Conservation (phyloP, 805 yeast genomes). For the Saccharomycopsis sp. region DNA sequence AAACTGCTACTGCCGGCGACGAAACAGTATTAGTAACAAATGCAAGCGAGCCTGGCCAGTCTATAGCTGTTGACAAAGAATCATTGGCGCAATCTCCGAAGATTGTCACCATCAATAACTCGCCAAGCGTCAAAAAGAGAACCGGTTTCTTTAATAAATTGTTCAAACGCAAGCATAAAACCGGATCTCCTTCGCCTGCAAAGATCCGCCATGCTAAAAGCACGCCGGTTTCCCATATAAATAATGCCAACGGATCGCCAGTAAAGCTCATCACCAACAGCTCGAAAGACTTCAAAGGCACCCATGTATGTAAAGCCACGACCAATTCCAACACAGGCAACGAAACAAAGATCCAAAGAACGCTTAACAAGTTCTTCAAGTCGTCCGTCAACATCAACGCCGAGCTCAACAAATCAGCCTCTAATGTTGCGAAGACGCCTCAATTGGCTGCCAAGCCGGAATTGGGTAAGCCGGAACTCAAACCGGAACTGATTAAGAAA, state of each 20-base stretch:
- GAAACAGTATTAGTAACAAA: background rate
- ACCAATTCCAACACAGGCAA: background rate
- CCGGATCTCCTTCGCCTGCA: background rate
- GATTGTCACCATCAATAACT: background rate
- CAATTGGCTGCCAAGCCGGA: no score
- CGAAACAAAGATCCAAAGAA: slow-evolving; percentile 8
- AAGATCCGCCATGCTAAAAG: background rate
- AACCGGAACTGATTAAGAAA: no score
- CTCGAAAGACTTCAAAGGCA: background rate
- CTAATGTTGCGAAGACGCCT: no score
- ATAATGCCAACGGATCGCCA: slow-evolving; percentile 4
- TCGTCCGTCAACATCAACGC: slow-evolving; percentile 5
- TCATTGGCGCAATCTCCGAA: background rate
- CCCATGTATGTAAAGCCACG: background rate
- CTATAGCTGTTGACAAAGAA: background rate
- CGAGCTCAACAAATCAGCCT: background rate
- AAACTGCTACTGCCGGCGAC: background rate
- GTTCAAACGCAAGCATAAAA: slow-evolving; percentile 19
- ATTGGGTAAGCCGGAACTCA: no score
- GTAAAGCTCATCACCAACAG: slow-evolving; percentile 10
- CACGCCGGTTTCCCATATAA: background rate
- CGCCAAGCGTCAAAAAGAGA: slow-evolving; percentile 9
- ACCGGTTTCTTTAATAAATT: slow-evolving; percentile 18
- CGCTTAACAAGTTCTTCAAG: slow-evolving; percentile 14
- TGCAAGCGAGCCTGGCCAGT: background rate